Evolutionary conservation across 306 rosid genomes (phyloP).

Genomic region (Quillaja saponaria): DNA sequence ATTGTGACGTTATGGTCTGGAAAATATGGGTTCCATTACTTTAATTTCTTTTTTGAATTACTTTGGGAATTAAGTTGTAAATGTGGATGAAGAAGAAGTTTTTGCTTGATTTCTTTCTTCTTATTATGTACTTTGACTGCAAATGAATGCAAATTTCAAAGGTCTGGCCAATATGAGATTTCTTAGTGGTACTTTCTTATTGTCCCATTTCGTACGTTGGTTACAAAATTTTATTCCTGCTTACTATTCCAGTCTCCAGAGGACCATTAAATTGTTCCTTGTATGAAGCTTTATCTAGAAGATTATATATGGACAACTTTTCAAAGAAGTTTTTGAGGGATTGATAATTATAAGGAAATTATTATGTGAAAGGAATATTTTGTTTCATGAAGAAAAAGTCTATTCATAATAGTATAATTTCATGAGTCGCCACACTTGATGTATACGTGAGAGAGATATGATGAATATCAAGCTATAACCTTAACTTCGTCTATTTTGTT

Average conservation of each 20-base stretch:
- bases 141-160: no score
- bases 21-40: conserved; percentile 35
- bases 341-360: no score
- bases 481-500: neutral
- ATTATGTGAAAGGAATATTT: no score
- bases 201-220: no score
- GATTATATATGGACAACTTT: conserved; percentile 21
- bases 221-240: no score
- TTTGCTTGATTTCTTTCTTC: neutral
- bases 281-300: conserved; percentile 35
- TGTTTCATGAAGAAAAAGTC: no score
- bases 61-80: neutral
- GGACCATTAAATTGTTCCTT: neutral
- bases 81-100: neutral
- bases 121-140: neutral
- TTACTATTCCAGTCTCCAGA: neutral
- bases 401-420: no score
- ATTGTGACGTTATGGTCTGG: conserved; percentile 67
- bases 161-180: no score
- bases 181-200: no score
- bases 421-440: no score
- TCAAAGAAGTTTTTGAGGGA: conserved; percentile 7
- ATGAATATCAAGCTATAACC: neutral
- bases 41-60: conserved; percentile 11
- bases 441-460: no score